Conservation (phyloP, 805 yeast genomes). For the Tetrapisispora fleetii region DNA sequence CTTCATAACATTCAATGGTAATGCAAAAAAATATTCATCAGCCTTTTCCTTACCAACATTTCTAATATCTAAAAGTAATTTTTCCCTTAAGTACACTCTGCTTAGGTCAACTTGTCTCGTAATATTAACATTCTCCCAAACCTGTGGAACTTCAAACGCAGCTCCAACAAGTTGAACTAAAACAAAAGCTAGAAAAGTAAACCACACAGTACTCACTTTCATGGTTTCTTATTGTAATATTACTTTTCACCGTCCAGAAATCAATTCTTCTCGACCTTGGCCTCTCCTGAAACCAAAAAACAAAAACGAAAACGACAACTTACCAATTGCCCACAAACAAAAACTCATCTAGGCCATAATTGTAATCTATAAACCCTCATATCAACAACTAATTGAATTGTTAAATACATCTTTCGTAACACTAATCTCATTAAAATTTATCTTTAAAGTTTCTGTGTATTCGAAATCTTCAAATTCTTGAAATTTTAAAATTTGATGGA, state of each 20-base stretch:
- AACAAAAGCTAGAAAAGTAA: neutral
- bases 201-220: neutral
- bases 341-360: no score
- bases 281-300: neutral
- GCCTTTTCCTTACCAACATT: conserved; percentile 51
- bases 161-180: neutral
- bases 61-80: conserved; percentile 41
- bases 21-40: conserved; percentile 45
- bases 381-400: no score
- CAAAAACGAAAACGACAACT: neutral
- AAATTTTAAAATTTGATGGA: neutral
- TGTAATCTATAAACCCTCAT: no score
- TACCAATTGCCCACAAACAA: no score
- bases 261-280: neutral
- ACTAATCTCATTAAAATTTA: neutral
- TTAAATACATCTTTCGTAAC: no score
- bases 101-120: conserved; percentile 53
- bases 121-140: conserved; percentile 47
- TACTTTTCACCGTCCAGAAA: no score
- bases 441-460: neutral
- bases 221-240: neutral
- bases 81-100: conserved; percentile 57
- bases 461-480: neutral
- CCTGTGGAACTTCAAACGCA: conserved; percentile 10
- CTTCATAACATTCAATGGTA: conserved; percentile 40